Conservation (phyloP, 176 grass and related monocot species). For the Bromus sterilis region DNA sequence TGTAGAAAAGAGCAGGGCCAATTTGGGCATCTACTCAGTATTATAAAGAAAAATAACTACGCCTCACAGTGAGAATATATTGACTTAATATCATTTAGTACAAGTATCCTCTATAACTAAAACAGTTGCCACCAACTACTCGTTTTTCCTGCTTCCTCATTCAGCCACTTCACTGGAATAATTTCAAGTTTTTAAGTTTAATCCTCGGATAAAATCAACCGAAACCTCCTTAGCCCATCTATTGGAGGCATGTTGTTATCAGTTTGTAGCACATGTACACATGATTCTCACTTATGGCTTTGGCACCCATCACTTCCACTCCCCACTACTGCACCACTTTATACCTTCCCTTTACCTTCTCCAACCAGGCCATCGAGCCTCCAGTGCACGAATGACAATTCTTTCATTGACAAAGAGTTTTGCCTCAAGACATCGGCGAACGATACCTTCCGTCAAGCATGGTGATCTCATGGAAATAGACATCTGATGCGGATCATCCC, state of each 20-base stretch:
- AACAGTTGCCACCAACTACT: background rate
- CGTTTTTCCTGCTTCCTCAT: background rate
- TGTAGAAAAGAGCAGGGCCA: slow-evolving; percentile 1
- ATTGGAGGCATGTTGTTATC: background rate
- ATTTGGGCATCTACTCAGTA: background rate
- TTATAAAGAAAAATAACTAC: background rate
- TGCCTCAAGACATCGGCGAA: background rate
- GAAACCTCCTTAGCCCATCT: background rate
- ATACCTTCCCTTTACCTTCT: background rate
- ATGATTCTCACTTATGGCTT: background rate
- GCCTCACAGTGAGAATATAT: background rate
- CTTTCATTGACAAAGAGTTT: background rate
- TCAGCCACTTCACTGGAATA: background rate
- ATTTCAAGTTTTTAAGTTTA: background rate
- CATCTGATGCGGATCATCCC: too few species aligned
- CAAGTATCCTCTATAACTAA: background rate
- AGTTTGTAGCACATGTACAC: background rate
- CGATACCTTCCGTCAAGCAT: background rate
- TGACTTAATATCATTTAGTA: background rate
- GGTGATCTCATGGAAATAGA: background rate
- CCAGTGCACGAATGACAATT: background rate
- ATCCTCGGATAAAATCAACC: background rate
- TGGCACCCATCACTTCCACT: background rate
- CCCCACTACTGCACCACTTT: background rate
- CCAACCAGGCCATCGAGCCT: background rate